Percentiles rank a stretch among this genome's conserved stretches.
phyloP scores from a whole-genome alignment of 306 rosid genomes.

The Senna siamea region DNA sequence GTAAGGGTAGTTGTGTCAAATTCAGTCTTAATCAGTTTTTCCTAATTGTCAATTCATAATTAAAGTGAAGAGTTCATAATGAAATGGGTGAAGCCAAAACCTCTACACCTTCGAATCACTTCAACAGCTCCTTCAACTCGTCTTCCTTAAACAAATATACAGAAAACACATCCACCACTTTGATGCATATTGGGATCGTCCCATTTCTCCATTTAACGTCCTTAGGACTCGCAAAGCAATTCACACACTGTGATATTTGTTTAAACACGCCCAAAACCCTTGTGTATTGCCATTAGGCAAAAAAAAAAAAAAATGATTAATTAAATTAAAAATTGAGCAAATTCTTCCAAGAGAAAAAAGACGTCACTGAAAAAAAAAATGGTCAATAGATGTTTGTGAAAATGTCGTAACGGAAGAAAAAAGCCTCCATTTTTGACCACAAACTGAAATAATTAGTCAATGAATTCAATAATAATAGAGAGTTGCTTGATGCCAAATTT shows the following conservation, averaged over 20 bases:
- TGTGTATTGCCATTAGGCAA: conserved; percentile 61
- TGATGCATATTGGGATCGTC: conserved; percentile 44
- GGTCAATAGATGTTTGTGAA: too few species aligned
- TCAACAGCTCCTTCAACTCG: conserved; percentile 55
- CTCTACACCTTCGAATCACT: conserved; percentile 48
- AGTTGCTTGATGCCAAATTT: background rate
- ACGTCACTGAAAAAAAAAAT: too few species aligned
- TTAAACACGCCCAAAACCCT: conserved; percentile 73
- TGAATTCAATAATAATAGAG: conserved; percentile 25
- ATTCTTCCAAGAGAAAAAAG: too few species aligned
- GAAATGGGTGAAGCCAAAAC: conserved; percentile 65
- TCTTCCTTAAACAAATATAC: conserved; percentile 55
- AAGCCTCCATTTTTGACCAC: conserved; percentile 30
- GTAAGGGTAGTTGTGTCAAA: too few species aligned
- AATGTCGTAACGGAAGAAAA: conserved; percentile 46
- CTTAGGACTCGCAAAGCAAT: conserved; percentile 57
- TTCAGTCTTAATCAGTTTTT: too few species aligned
- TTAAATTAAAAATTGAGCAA: too few species aligned
- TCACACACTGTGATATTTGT: conserved; percentile 61
- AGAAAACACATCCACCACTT: conserved; percentile 55
- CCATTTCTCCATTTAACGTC: conserved; percentile 69
- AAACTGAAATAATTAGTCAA: conserved; percentile 41
- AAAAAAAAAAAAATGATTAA: too few species aligned
- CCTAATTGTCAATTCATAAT: too few species aligned
- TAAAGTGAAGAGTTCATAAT: conserved; percentile 60